phyloP scores from a whole-genome alignment of 306 rosid genomes.

The Vigna angularis region DNA sequence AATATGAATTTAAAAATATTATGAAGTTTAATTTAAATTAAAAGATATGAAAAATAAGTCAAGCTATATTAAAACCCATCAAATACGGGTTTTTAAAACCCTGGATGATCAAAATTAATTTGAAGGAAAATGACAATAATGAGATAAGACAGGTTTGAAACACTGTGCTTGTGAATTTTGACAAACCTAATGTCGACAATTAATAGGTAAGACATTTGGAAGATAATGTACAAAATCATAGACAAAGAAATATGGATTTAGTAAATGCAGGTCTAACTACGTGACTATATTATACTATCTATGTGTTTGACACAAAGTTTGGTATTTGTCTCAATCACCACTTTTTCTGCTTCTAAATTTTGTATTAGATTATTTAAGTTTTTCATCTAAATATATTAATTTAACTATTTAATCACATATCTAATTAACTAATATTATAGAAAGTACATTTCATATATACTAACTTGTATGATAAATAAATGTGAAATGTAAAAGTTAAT shows the following conservation, averaged over 20 bases:
- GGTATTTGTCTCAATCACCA: background rate
- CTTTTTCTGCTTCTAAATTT: background rate
- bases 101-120: background rate
- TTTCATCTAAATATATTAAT: no score
- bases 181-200: background rate
- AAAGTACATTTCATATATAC: no score
- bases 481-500: no score
- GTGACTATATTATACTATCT: background rate
- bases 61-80: background rate
- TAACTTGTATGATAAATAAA: no score
- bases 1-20: background rate
- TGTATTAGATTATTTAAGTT: no score
- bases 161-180: background rate
- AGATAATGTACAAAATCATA: background rate
- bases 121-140: background rate
- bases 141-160: background rate
- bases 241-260: slow-evolving; percentile 6
- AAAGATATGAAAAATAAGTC: background rate
- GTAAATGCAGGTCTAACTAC: background rate
- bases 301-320: background rate
- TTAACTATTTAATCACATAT: no score
- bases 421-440: no score
- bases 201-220: background rate
- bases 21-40: background rate
- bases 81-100: background rate